Evolutionary conservation across 352 stramenopile species (phyloP).

Genomic region (Phytophthora fragariaefolia): DNA sequence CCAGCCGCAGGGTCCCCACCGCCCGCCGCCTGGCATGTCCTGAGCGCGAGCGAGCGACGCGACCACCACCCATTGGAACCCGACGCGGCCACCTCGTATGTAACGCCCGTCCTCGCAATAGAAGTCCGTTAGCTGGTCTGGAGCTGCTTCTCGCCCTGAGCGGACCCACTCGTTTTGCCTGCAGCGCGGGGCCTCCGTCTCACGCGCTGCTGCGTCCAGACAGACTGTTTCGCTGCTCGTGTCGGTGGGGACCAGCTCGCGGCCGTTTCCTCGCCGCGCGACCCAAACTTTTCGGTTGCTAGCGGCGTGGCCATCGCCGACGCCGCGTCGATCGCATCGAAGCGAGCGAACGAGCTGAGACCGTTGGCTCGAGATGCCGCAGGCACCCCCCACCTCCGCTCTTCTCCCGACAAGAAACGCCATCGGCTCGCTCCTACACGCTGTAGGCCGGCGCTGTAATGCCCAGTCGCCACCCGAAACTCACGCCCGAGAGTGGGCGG

Average conservation of each 20-base stretch:
- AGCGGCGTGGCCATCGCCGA: neutral
- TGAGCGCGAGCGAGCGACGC: slow-evolving; percentile 32
- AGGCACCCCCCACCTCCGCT: neutral
- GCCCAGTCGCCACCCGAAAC: no score
- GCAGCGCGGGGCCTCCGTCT: neutral
- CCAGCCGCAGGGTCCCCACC: slow-evolving; percentile 37
- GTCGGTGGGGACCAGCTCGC: neutral
- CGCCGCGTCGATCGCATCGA: neutral
- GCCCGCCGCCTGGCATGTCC: slow-evolving; percentile 61
- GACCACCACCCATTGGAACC: no score
- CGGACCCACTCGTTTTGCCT: neutral
- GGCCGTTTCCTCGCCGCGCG: neutral
- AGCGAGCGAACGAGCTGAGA: neutral
- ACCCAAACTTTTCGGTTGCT: neutral
- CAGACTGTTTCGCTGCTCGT: neutral
- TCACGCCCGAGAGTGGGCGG: no score
- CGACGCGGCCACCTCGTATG: no score
- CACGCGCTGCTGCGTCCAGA: slow-evolving; percentile 2
- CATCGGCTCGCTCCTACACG: neutral
- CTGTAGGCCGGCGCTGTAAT: no score
- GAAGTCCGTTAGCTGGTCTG: slow-evolving; percentile 29
- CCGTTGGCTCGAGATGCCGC: neutral
- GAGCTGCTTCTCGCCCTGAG: slow-evolving; percentile 1
- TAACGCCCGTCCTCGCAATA: slow-evolving; percentile 43
- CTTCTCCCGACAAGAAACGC: neutral